Conservation (phyloP, 108 stramenopile genomes). For the Skeletonema marinoi region DNA sequence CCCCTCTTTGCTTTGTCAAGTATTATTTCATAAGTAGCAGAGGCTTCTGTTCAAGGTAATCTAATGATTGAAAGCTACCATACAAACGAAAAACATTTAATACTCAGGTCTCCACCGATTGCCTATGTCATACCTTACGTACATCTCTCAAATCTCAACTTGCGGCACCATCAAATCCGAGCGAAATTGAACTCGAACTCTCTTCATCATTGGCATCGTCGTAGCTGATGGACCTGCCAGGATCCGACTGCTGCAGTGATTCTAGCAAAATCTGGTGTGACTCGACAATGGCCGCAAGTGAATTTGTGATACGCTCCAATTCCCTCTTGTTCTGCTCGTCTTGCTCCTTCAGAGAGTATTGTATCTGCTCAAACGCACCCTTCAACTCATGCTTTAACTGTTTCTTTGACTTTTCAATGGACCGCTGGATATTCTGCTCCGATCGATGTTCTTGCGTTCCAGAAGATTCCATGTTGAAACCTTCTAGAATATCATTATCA, state of each 20-base stretch:
- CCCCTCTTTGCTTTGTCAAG: too few relatives aligned
- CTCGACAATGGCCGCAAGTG: background rate
- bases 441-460: constrained; percentile 1
- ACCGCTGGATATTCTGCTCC: constrained; percentile 5
- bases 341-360: background rate
- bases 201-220: background rate
- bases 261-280: background rate
- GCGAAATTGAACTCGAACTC: background rate
- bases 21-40: too few relatives aligned
- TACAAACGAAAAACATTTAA: too few relatives aligned
- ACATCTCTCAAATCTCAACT: too few relatives aligned
- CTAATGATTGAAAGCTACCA: too few relatives aligned
- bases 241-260: background rate
- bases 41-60: too few relatives aligned
- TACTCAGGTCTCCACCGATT: too few relatives aligned
- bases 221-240: background rate
- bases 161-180: background rate
- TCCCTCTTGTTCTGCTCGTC: background rate
- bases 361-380: background rate
- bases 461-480: background rate
- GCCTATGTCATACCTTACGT: too few relatives aligned
- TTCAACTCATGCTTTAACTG: background rate
- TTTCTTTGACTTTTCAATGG: constrained; percentile 2
- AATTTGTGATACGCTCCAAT: background rate
- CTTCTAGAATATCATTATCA: too few relatives aligned